Evolutionary conservation across 768 basidiomycete species (phyloP), one percentile per base, ranked within the genome.

Genomic region (Xerocomellus dryophilus): DNA sequence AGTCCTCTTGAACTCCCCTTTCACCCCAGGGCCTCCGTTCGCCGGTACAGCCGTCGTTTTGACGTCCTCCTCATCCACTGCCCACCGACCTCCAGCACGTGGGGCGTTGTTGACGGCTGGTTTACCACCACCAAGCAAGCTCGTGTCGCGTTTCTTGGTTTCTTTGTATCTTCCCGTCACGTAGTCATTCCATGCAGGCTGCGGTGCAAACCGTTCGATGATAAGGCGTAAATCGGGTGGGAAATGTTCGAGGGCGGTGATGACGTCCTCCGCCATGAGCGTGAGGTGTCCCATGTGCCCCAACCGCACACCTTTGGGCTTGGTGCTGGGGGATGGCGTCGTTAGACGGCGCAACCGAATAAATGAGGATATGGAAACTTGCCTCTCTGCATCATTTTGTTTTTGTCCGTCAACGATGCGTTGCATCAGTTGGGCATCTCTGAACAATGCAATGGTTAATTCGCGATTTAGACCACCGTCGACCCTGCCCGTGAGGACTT

Each of bases 231-330:
- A 77, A 29, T 94, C 92, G 15, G 81, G 76, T 0, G 95, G 93
- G 72, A 91, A 94, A 48, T 90, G 86, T 20, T 92, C 86, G 54
- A 98, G 80, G 9, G 95, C 90, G 52, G 84, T 84, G 66, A 97
- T 86, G 18, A 97, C 85, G 64, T 98, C 96, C 70, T 98, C 97
- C 0, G 94, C 87, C 61, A 99, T 93, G 60, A 98, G 83, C 12
- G 89, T 90, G 15, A 98, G 80, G 69, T 99, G 95, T 0, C 96
- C 96, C 96, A 98, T 98, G 72, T 92, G 96, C 3, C 94, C 95
- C 40, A 96, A 70, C 27, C 95, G 84, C 34, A 88, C 80, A 20
- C 88, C 84, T 62, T 90, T 88, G 9, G 86, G 84, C 68, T 86
- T 85, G 40, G 81, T 68, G 59, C 88, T 90, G 63, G 20, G 54